phyloP scores from a whole-genome alignment of 1,139 yeast species.

The Magnusiomyces tetraspermus region DNA sequence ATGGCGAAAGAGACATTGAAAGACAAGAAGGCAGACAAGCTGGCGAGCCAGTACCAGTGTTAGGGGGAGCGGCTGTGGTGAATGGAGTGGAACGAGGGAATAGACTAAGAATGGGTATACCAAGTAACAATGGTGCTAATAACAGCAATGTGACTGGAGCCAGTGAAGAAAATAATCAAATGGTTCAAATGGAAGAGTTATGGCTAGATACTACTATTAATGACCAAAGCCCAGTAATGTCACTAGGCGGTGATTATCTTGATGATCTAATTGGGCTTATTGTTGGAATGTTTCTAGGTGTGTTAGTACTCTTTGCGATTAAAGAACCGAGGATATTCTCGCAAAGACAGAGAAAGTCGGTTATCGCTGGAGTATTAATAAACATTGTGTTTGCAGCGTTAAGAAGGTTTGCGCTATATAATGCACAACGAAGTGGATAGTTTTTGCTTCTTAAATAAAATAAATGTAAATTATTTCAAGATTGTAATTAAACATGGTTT shows the following conservation, averaged over 20 bases:
- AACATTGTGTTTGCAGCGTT: slow-evolving; percentile 30
- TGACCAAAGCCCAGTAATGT: slow-evolving; percentile 17
- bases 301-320: slow-evolving; percentile 26
- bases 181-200: slow-evolving; percentile 61
- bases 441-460: too few relatives aligned
- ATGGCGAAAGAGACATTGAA: slow-evolving; percentile 14
- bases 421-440: background rate
- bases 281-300: slow-evolving; percentile 33
- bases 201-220: slow-evolving; percentile 65
- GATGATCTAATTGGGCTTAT: slow-evolving; percentile 31
- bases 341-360: slow-evolving; percentile 27
- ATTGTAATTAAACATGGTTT: too few relatives aligned
- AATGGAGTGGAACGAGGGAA: background rate
- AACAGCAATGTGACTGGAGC: slow-evolving; percentile 25
- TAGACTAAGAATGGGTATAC: background rate
- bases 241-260: slow-evolving; percentile 28
- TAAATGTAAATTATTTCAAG: too few relatives aligned
- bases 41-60: background rate
- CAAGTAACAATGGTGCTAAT: slow-evolving; percentile 17
- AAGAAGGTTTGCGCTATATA: slow-evolving; percentile 15
- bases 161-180: slow-evolving; percentile 28
- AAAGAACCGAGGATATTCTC: slow-evolving; percentile 25
- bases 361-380: slow-evolving; percentile 29
- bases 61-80: background rate
- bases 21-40: slow-evolving; percentile 13